Base-by-base conservation (phyloP, 2,329 filamentous ascomycete species). In the Penicillium sp. region DNA sequence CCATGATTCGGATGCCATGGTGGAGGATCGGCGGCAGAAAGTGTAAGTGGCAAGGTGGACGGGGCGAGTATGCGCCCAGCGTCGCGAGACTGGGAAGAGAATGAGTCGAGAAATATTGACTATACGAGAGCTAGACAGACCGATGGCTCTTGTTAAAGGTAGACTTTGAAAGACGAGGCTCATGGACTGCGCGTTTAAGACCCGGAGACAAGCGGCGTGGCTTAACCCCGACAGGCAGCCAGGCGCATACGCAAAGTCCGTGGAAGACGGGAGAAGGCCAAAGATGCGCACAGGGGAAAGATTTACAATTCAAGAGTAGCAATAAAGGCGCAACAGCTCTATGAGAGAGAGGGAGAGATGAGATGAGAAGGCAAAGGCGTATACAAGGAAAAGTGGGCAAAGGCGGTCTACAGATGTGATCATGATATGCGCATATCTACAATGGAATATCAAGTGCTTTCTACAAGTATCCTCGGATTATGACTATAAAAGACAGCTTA, bases 1-100 rank as follows among this genome's bases (percentile, higher is more conserved):
- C 51, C 66, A 32, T n/a, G 65, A 63, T 55, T 68, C 65, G 5
- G 67, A 66, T 16, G 66, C 55, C 66, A 69, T 69, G 27, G 61
- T 59, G 35, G 61, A 62, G 27, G 56, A 56, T 24, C 56, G 51
- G 35, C 61, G 60, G 5, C 54, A 38, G 10, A 40, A 39, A 23
- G 49, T 26, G 40, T 44, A 42, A 22, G 51, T 56, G 41, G 55
- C 53, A 41, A 58, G 46, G 13, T 40, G 13, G 28, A 27, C 24
- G 39, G 28, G 34, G 29, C 35, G 32, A 40, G 32, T 16, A 28
- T 39, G 38, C 11, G 34, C 42, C 41, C 46, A 36, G 23, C 10
- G 24, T 27, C 22, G 47, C 13, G 46, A 28, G 22, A 16, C 35
- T 39, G 28, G 43, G 26, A 41, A 41, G 18, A 31, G 9, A 13